Percentiles rank a stretch among this genome's conserved stretches.
Evolutionary conservation across 768 basidiomycete species (phyloP).

Genomic region (Clitopilus hobsonii): DNA sequence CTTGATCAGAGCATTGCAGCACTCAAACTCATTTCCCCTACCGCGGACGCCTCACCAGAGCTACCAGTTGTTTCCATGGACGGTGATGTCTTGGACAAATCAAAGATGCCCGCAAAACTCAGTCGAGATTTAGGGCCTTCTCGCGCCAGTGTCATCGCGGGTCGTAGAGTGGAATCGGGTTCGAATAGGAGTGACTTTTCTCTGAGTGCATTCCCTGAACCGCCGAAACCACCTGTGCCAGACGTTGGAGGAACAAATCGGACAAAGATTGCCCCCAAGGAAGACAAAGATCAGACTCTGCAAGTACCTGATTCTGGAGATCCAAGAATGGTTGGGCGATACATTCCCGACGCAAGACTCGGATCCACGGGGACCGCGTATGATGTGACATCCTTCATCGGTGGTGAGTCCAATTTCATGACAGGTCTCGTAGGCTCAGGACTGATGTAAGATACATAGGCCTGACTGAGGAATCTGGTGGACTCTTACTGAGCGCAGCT

Average conservation of each 20-base stretch:
- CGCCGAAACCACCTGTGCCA: constrained; percentile 30
- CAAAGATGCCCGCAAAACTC: not conserved
- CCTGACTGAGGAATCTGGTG: constrained; percentile 8
- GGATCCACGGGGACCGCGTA: constrained; percentile 52
- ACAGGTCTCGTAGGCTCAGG: not conserved
- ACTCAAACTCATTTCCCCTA: constrained; percentile 40
- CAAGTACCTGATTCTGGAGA: not conserved
- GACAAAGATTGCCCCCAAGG: not conserved
- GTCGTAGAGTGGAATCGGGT: constrained; percentile 24
- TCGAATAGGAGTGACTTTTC: constrained; percentile 55
- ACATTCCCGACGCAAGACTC: constrained; percentile 15
- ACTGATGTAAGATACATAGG: constrained; percentile 11
- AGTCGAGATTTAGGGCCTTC: constrained; percentile 13
- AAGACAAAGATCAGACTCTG: not conserved
- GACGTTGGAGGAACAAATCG: not conserved
- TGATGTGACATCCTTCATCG: constrained; percentile 75
- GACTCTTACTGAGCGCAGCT: not conserved
- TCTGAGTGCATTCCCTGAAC: constrained; percentile 65
- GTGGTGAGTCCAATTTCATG: constrained; percentile 25
- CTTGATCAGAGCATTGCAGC: constrained; percentile 62
- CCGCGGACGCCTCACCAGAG: constrained; percentile 1
- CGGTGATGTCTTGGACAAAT: not conserved
- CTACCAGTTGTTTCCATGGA: constrained; percentile 5
- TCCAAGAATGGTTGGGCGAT: constrained; percentile 5
- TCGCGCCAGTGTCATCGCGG: constrained; percentile 11